Percentiles rank a stretch among this genome's conserved stretches.
Conservation (phyloP, 257 asterid species). For the Fraxinus pennsylvanica region DNA sequence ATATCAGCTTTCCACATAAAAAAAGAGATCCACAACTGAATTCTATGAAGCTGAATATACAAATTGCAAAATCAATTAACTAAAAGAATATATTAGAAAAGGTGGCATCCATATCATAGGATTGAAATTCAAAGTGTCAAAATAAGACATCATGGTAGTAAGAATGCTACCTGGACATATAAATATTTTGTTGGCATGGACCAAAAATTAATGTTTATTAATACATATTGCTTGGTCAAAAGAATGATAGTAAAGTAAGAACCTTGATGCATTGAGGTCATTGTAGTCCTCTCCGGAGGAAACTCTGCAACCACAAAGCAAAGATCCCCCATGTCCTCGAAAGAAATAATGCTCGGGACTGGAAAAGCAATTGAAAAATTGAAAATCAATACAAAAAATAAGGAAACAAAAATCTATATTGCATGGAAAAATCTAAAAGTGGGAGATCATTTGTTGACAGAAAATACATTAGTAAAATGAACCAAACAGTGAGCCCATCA, state of each 20-base stretch:
- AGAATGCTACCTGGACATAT: neutral
- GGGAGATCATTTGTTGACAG: slow-evolving; percentile 10
- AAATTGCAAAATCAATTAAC: slow-evolving; percentile 11
- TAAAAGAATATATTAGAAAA: neutral
- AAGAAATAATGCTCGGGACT: slow-evolving; percentile 82
- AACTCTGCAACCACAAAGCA: slow-evolving; percentile 74
- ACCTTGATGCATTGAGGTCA: slow-evolving; percentile 73
- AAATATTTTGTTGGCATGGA: neutral
- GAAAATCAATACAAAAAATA: neutral
- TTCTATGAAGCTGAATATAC: neutral
- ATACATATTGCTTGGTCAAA: slow-evolving; percentile 4
- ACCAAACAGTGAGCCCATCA: slow-evolving; percentile 2
- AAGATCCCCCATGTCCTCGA: slow-evolving; percentile 79
- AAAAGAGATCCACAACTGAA: neutral
- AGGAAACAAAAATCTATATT: slow-evolving; percentile 5
- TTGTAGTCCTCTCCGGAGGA: slow-evolving; percentile 54
- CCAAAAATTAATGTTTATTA: neutral
- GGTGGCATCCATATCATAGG: neutral
- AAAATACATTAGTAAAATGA: slow-evolving; percentile 13
- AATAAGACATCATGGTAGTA: neutral
- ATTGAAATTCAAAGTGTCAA: neutral
- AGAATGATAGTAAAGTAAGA: slow-evolving; percentile 21
- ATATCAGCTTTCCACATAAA: neutral
- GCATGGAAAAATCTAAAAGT: neutral
- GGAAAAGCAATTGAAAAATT: slow-evolving; percentile 23